Evolutionary conservation across 305 asterid genomes (phyloP), one percentile per base, ranked within the genome.

Genomic region (Fraxinus paxiana): DNA sequence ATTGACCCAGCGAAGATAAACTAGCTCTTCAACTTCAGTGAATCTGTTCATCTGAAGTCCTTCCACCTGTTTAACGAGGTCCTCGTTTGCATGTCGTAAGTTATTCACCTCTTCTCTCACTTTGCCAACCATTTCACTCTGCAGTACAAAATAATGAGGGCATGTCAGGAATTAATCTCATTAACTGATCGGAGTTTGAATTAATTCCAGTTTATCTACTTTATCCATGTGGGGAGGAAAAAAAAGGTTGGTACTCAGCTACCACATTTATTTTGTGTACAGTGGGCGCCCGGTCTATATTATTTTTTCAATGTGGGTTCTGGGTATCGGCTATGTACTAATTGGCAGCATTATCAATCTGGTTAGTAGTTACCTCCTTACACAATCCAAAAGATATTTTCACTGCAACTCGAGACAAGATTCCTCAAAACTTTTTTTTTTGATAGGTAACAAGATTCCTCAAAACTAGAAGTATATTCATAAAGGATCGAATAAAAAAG

Each of bases 1-100:
- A 8, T 96, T 96, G 37, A 96, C 97, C 99, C 99, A 96, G 77
- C 99, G 99, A 79, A 96, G 98, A 79, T 96, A 96, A 3, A 96
- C 99, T 6, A 96, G 91, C 89, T 96, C 99, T 85, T 96, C 98
- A 1, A 96, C 99, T 88, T 96, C 99, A 61, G 97, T 92, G 85
- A 96, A 96, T 77, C 99, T 87, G 84, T 94, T 96, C 96, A 93
- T 92, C 82, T 96, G 99, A 81, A 96, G 98, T 28, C 97, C 97
- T 88, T 96, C 99, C 15, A 96, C 98, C 88, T 94, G 99, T 84
- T 92, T 96, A 17, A 86, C 87, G 5, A 96, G 97, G 85, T 94
- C 98, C 79, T 94, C 99, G 31, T 94, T 96, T 38, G 92, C 83
- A 73, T 92, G 98, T 63, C 92, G 88, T 83, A 96, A 69, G 43